Percentiles rank a stretch among this genome's conserved stretches.
These are phyloP conservation scores for Hylodesmum podocarpum DNA, from an alignment of 306 rosid species.

Conservation along the genomic window DNA sequence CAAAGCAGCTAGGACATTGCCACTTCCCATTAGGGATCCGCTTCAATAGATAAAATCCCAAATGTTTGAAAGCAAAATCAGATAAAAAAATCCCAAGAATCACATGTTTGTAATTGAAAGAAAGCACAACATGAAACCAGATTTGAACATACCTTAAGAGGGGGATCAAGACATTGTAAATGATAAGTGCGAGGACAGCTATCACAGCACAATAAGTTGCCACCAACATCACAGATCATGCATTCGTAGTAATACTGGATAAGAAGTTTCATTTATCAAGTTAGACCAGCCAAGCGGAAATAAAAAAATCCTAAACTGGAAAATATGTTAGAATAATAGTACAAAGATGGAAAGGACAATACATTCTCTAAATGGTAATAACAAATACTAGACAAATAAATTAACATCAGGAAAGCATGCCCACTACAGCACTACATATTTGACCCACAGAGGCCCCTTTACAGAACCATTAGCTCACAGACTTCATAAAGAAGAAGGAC, in stretches of 20 bases:
- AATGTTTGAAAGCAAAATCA: slow-evolving; percentile 14
- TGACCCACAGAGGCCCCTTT: neutral
- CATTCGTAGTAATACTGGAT: slow-evolving; percentile 92
- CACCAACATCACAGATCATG: slow-evolving; percentile 94
- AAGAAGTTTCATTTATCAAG: slow-evolving; percentile 24
- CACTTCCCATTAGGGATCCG: slow-evolving; percentile 95
- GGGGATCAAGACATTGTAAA: slow-evolving; percentile 91
- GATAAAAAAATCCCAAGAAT: slow-evolving; percentile 14
- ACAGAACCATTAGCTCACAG: neutral
- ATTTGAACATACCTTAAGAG: slow-evolving; percentile 82
- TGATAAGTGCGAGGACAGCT: slow-evolving; percentile 97
- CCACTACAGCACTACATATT: neutral
- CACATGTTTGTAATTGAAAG: neutral
- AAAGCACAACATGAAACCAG: slow-evolving; percentile 25
- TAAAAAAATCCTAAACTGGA: neutral
- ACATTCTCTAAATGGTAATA: slow-evolving; percentile 25
- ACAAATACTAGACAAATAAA: slow-evolving; percentile 11
- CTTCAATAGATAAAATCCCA: slow-evolving; percentile 53
- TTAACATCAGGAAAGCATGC: slow-evolving; percentile 3
- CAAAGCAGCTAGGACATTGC: slow-evolving; percentile 89
- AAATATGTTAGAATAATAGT: neutral
- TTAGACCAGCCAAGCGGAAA: slow-evolving; percentile 31
- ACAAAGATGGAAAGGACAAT: neutral
- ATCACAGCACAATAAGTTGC: slow-evolving; percentile 97
- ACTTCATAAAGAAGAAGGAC: neutral